phyloP scores from a whole-genome alignment of 129 eudicot species.

The Erigeron canadensis region DNA sequence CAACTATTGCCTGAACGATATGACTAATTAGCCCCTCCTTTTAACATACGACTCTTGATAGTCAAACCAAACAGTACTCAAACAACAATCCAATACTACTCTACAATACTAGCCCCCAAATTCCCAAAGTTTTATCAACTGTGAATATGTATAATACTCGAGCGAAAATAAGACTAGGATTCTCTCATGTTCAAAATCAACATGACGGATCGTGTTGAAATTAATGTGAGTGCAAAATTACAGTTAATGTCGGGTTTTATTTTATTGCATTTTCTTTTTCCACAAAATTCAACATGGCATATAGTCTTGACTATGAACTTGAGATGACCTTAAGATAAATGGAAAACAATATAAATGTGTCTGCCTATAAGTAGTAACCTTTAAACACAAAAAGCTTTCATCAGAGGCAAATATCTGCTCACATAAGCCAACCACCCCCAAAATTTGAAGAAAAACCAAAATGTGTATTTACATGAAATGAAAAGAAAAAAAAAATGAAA shows the following conservation, averaged over 20 bases:
- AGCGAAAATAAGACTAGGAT: background rate
- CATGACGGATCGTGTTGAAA: background rate
- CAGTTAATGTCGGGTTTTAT: too few relatives aligned
- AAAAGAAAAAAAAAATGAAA: too few relatives aligned
- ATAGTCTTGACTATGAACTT: background rate
- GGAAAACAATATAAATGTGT: too few relatives aligned
- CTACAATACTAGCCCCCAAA: slow-evolving; percentile 7
- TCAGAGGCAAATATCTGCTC: background rate
- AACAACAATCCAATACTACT: slow-evolving; percentile 15
- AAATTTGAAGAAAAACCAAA: slow-evolving; percentile 12
- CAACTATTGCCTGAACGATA: slow-evolving; percentile 14
- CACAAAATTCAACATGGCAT: background rate
- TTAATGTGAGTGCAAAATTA: background rate
- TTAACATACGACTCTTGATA: slow-evolving; percentile 17
- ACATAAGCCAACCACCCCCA: slow-evolving; percentile 15
- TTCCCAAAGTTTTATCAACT: slow-evolving; percentile 1
- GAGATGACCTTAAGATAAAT: background rate
- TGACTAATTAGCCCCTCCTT: slow-evolving; percentile 12
- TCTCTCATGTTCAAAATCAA: background rate
- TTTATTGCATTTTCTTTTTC: background rate
- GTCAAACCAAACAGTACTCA: slow-evolving; percentile 30
- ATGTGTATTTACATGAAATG: background rate
- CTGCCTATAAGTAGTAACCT: slow-evolving; percentile 10
- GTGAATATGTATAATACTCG: slow-evolving; percentile 8
- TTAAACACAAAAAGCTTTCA: slow-evolving; percentile 16